Evolutionary conservation across 441 rosid species (phyloP), one percentile per base, ranked within the genome.

Genomic region (Flueggea neowawraea): DNA sequence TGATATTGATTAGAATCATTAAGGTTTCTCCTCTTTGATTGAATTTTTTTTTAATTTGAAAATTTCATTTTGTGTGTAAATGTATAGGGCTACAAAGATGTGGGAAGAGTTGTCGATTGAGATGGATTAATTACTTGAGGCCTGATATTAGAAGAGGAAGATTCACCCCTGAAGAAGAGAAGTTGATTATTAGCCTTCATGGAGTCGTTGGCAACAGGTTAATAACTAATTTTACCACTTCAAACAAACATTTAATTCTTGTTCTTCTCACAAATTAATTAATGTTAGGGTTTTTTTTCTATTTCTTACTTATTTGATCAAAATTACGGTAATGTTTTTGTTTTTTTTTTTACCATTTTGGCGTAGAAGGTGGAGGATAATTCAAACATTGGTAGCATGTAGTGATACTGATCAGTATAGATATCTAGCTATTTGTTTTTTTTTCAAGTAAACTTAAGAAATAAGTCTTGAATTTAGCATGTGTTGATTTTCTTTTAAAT

Each of bases 101-200:
- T 62, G 99, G 99, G 6, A 95, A 91, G 79, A 95, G 99, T 73
- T 91, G 99, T 63, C 81, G 99, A 16, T 77, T 95, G 69, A 72
- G 99, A 75, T 95, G 99, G 99, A 95, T 95, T 73, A 95, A 95
- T 77, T 95, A 95, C 77, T 80, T 95, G 79, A 86, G 99, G 69
- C 99, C 99, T n/a, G 99, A 91, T 75, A 95, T 95, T 17, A 84
- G 99, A 73, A 83, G 99, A 82, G 99, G 99, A 58, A 88, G 97
- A 58, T 91, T 95, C 72, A 87, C 91, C n/a, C 95, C 95, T 0
- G 99, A 95, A 62, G 99, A 95, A 71, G 99, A 95, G 82, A 95
- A 95, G 84, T 73, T 95, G 84, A 95, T 95, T 72, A 95, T 95
- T 59, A 95, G 92, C 75, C 99, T 95, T 66, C 99, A 95, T 61